A percentile compares a stretch with the other conserved stretches of the same genome.
Evolutionary conservation across 495 filamentous ascomycete species (phyloP).

Genomic region (Penicillium taxi): DNA sequence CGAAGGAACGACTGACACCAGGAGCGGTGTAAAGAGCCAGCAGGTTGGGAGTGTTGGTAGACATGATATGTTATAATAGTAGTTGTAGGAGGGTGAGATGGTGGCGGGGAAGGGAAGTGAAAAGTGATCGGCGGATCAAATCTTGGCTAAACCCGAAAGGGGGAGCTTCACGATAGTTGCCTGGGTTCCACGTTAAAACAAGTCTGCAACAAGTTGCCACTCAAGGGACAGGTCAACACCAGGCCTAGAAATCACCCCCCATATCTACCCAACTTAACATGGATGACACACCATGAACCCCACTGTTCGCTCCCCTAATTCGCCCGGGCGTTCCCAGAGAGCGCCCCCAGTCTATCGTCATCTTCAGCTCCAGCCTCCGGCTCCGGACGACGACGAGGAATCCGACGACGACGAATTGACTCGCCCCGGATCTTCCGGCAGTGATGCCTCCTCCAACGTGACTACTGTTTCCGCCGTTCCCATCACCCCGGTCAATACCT

Average conservation of each 20-base stretch:
- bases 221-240: no score
- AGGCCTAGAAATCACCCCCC: slow-evolving; percentile 4
- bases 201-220: no score
- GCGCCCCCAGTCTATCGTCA: slow-evolving; percentile 13
- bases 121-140: slow-evolving; percentile 8
- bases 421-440: slow-evolving; percentile 43
- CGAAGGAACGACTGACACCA: slow-evolving; percentile 29
- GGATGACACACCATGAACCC: slow-evolving; percentile 19
- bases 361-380: slow-evolving; percentile 15
- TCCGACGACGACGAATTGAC: slow-evolving; percentile 33
- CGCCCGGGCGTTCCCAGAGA: slow-evolving; percentile 23
- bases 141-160: slow-evolving; percentile 12
- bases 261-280: slow-evolving; percentile 7
- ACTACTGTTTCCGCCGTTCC: slow-evolving; percentile 36
- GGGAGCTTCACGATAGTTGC: slow-evolving; percentile 6
- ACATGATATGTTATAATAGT: slow-evolving; percentile 3
- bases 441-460: slow-evolving; percentile 48
- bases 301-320: slow-evolving; percentile 22
- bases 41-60: slow-evolving; percentile 21
- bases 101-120: slow-evolving; percentile 1
- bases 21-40: slow-evolving; percentile 54
- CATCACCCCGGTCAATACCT: slow-evolving; percentile 19
- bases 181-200: background rate
- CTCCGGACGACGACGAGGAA: slow-evolving; percentile 21
- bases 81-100: background rate